These are phyloP conservation scores for Mycena kentingensis DNA, from an alignment of 768 basidiomycete genomes.

Conservation along the genomic window DNA sequence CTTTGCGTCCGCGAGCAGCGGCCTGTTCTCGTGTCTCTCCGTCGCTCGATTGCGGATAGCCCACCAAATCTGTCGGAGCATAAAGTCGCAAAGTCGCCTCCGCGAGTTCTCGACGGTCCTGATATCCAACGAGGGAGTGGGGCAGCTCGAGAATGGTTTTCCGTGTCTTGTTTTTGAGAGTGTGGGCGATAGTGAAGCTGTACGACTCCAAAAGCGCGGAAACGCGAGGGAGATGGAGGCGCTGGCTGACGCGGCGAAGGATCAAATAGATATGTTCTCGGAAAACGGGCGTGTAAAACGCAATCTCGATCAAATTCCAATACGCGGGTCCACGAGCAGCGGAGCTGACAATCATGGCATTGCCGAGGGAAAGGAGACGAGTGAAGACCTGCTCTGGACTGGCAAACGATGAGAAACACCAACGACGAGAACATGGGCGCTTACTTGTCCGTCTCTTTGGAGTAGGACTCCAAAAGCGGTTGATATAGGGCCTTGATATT, in stretches of 20 bases:
- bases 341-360: conserved; percentile 79
- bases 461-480: conserved; percentile 46
- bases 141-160: conserved; percentile 65
- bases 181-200: conserved; percentile 72
- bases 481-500: conserved; percentile 46
- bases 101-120: conserved; percentile 65
- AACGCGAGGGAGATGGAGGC: conserved; percentile 65
- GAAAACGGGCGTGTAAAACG: too few species aligned
- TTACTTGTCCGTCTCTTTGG: conserved; percentile 50
- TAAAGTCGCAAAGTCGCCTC: conserved; percentile 66
- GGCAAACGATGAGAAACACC: conserved; percentile 1
- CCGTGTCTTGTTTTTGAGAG: conserved; percentile 53
- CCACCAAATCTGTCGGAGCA: conserved; percentile 66
- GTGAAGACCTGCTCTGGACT: conserved; percentile 68
- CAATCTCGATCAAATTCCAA: conserved; percentile 83
- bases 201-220: conserved; percentile 76
- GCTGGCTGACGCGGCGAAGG: conserved; percentile 60
- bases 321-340: conserved; percentile 79
- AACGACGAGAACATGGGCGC: conserved; percentile 29
- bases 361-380: conserved; percentile 68
- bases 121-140: conserved; percentile 75
- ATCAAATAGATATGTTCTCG: too few species aligned
- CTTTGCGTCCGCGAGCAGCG: conserved; percentile 39
- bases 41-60: conserved; percentile 29
- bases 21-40: conserved; percentile 26